Evolutionary conservation across 106 monocot genomes (phyloP), one percentile per base, ranked within the genome.

Genomic region (Cymbidium sinense): DNA sequence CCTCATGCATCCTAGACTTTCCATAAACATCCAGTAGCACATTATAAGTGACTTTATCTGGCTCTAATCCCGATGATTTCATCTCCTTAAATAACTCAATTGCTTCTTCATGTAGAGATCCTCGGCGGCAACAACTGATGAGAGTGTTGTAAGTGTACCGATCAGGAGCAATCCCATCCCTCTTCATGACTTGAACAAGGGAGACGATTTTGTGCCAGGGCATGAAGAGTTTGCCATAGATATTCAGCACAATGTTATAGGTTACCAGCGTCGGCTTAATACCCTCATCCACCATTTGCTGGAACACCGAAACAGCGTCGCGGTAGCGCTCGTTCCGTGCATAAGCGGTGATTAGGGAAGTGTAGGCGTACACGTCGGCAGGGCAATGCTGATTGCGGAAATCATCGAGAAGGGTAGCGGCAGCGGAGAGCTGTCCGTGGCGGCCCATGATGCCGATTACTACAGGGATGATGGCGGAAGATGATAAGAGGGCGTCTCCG

Each of bases 21-120:
- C 99, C 99, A 64, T 89, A 99, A 19, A 99, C 99, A 81, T 99
- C 92, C 7, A 99, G 79, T 23, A 99, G 81, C 8, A 88, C 82
- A 75, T 99, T 99, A 70, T 92, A 99, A 0, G 99, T 99, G 70
- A 99, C 95, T 51, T 89, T 93, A 28, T 99, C 99, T 2, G 99
- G 99, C 0, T 15, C 51, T 39, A 95, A 83, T 1, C 99, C 92
- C 55, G 69, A 61, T 7, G 76, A 64, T 67, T 86, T 99, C 99
- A 99, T 99, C 84, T 95, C 92, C 34, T 64, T 52, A 67, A 95
- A 90, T 43, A 99, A 79, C 36, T 85, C 80, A 0, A 76, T 23
- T 0, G 99, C 99, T 79, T 99, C 95, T 75, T 91, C 84, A 30
- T 86, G 36, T 18, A 99, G 73, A 20, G 85, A 84, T 12, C 87